Conservation (phyloP, 208 protist species). For the Wallacemonas collosoma region DNA sequence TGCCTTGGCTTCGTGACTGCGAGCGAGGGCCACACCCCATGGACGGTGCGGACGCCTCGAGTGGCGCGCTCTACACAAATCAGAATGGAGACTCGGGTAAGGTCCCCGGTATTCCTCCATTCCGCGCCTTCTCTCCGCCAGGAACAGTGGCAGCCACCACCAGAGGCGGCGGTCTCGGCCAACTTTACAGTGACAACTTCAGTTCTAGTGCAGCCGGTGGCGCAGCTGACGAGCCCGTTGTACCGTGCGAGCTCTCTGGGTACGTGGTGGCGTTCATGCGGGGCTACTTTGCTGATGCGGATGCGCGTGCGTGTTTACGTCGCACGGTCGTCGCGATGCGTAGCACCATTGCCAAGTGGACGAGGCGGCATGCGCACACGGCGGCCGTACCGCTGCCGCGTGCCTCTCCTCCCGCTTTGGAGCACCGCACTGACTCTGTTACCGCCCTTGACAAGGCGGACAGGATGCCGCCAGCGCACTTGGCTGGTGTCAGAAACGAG, state of each 20-base stretch:
- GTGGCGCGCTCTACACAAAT: no score
- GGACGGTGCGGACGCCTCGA: no score
- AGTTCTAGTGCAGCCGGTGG: no score
- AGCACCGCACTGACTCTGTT: neutral
- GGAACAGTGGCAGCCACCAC: neutral
- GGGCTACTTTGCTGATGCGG: constrained; percentile 34
- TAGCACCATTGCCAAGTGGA: constrained; percentile 20
- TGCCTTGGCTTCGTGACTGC: neutral
- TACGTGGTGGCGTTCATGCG: constrained; percentile 60
- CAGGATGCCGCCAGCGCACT: no score
- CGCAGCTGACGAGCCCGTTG: neutral
- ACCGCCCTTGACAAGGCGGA: no score
- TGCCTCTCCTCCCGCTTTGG: neutral
- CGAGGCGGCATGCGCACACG: constrained; percentile 1
- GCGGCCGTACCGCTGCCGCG: neutral
- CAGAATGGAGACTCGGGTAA: no score
- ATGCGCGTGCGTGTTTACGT: constrained; percentile 36
- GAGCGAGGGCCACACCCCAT: no score
- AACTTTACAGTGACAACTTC: no score
- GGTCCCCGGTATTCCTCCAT: no score
- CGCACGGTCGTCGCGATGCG: constrained; percentile 29
- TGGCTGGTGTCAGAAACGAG: no score
- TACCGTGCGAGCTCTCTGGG: constrained; percentile 4
- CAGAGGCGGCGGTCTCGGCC: neutral
- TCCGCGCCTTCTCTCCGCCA: no score